phyloP scores from a whole-genome alignment of 2,329 filamentous ascomycete species.

The Botrytis elliptica region DNA sequence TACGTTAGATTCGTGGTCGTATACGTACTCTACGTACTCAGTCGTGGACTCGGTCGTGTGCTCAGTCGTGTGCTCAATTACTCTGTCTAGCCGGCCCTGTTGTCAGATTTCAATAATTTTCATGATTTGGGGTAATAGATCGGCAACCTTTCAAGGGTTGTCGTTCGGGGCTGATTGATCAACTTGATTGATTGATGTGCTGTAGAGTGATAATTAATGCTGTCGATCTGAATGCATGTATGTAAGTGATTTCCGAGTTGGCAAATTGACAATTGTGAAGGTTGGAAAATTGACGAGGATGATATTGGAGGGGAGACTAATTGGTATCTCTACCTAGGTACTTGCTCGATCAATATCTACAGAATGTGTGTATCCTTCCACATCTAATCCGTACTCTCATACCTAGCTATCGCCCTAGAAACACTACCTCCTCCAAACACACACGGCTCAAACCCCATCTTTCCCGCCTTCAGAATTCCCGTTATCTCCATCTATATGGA shows the following conservation, averaged over 20 bases:
- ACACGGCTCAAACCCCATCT: background rate
- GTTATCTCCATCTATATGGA: background rate
- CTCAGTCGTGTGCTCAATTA: background rate
- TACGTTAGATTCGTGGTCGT: background rate
- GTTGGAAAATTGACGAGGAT: background rate
- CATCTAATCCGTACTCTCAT: background rate
- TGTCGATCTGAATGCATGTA: background rate
- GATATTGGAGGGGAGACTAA: background rate
- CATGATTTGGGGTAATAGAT: background rate
- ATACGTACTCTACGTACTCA: background rate
- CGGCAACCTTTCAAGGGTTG: background rate
- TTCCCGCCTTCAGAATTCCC: background rate
- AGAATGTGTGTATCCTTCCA: background rate
- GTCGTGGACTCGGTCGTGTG: background rate
- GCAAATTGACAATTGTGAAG: background rate
- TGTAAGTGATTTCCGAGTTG: background rate
- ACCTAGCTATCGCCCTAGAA: background rate
- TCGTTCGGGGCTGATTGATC: background rate
- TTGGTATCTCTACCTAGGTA: background rate
- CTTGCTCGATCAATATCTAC: background rate
- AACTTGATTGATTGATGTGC: background rate
- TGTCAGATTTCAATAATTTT: background rate
- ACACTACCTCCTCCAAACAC: background rate
- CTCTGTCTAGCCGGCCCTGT: background rate
- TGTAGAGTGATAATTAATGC: background rate